phyloP scores from a whole-genome alignment of 306 rosid genomes.

The Ormosia emarginata region DNA sequence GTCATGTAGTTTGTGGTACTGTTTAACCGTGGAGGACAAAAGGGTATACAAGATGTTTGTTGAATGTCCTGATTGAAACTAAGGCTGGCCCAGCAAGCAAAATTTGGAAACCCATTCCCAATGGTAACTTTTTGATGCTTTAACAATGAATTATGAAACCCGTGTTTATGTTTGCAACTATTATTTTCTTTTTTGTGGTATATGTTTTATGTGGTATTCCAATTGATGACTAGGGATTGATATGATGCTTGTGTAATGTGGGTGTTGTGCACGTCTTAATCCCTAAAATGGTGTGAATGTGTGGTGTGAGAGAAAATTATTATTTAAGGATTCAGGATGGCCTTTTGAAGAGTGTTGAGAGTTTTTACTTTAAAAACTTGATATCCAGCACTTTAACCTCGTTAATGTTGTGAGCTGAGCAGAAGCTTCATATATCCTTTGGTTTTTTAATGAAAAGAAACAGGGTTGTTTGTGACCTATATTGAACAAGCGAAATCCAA shows the following conservation, averaged over 20 bases:
- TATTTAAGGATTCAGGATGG: no score
- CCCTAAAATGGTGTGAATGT: neutral
- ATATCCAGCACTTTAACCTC: no score
- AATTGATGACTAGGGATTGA: neutral
- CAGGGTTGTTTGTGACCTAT: no score
- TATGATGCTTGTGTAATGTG: neutral
- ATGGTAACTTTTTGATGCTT: neutral
- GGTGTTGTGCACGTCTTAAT: neutral
- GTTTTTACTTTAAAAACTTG: no score
- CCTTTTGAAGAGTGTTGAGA: no score
- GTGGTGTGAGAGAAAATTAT: neutral
- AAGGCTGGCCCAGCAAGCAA: neutral
- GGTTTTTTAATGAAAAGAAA: no score
- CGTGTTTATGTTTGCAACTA: neutral
- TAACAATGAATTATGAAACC: neutral
- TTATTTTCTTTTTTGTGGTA: neutral
- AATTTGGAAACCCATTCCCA: neutral
- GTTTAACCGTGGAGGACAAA: neutral
- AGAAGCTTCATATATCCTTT: no score
- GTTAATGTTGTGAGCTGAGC: no score
- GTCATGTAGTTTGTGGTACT: neutral
- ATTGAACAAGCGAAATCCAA: no score
- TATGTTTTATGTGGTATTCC: neutral
- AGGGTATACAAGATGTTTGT: slow-evolving; percentile 40
- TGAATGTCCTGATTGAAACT: slow-evolving; percentile 35